Evolutionary conservation across 176 grass and related monocot species (phyloP), one percentile per base, ranked within the genome.

Genomic region (Phoenix dactylifera): DNA sequence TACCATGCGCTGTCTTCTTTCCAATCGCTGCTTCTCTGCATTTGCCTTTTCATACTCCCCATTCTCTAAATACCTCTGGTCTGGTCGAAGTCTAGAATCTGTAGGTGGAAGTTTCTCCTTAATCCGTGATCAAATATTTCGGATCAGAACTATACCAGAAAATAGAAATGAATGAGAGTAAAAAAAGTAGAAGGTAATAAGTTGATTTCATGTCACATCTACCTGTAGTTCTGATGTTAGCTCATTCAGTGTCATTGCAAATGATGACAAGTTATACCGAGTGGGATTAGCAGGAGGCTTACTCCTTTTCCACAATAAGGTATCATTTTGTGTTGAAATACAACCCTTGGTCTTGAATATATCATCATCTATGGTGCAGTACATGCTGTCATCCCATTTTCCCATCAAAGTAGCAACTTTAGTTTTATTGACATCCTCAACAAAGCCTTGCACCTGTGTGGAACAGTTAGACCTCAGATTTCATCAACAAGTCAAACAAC

Each of bases 21-120:
- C 82, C 0, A 95, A 72, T 22, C 85, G 76, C 60, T 86, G 61
- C 80, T 95, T 95, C 66, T 89, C 85, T 62, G 73, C 63, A 64
- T 89, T 86, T 71, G 89, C 85, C 58, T 86, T 89, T 55, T 89
- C 89, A 9, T 95, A 86, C 52, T 95, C 82, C 62, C 89, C 89
- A 23, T 89, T 95, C 58, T 89, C 85, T 67, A 95, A 70, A 65
- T 89, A 78, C 35, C 85, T 69, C 51, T 95, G 89, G 65, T 95
- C 89, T 49, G 89, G 89, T 52, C 89, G 81, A 22, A 95, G 71
- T 77, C 89, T 95, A 55, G 85, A 95, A 86, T 95, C 89, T 10
- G 89, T 95, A 18, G 89, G 89, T 49, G 89, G 89, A 77, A 95
- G 85, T 51, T 78, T 85, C 76, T 78, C 89, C 89, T 95, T 75